phyloP scores from a whole-genome alignment of 495 filamentous ascomycete genomes.

The Monascus purpureus region DNA sequence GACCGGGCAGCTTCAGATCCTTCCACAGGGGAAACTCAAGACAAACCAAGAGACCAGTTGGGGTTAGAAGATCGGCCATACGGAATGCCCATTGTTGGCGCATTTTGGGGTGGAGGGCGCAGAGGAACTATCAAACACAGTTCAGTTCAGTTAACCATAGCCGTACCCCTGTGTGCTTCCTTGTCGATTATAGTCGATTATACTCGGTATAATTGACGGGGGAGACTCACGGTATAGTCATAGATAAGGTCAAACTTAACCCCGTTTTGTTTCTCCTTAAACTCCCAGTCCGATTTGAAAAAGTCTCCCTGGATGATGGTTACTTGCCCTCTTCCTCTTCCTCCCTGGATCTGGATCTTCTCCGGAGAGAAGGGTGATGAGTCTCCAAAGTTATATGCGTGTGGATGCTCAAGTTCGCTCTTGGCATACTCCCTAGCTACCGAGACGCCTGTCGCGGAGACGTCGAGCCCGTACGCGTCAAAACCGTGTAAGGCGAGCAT shows the following conservation, averaged over 20 bases:
- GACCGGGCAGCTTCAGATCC: constrained; percentile 18
- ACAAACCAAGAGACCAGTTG: constrained; percentile 23
- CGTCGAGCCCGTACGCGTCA: constrained; percentile 18
- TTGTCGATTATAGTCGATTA: no score
- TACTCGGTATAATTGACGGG: background rate
- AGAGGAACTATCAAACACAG: constrained; percentile 19
- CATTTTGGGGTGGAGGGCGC: constrained; percentile 23
- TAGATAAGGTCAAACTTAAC: constrained; percentile 56
- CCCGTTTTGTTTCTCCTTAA: constrained; percentile 11
- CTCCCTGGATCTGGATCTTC: background rate
- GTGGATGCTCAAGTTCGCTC: constrained; percentile 4
- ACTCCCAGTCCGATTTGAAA: constrained; percentile 40
- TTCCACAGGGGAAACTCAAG: constrained; percentile 30
- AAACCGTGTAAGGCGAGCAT: constrained; percentile 21
- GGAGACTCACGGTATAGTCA: constrained; percentile 52
- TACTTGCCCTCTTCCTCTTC: constrained; percentile 9
- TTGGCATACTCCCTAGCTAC: constrained; percentile 9
- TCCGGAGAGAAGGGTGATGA: no score
- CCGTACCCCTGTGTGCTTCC: no score
- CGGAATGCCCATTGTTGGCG: constrained; percentile 18
- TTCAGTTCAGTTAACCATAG: background rate
- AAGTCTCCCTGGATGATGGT: constrained; percentile 50
- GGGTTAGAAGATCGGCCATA: constrained; percentile 17
- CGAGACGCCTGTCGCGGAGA: constrained; percentile 13
- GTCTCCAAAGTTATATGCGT: constrained; percentile 4